These are phyloP conservation scores for Thinopyrum elongatum DNA, from an alignment of 176 grass and related monocot genomes.

Conservation along the genomic window DNA sequence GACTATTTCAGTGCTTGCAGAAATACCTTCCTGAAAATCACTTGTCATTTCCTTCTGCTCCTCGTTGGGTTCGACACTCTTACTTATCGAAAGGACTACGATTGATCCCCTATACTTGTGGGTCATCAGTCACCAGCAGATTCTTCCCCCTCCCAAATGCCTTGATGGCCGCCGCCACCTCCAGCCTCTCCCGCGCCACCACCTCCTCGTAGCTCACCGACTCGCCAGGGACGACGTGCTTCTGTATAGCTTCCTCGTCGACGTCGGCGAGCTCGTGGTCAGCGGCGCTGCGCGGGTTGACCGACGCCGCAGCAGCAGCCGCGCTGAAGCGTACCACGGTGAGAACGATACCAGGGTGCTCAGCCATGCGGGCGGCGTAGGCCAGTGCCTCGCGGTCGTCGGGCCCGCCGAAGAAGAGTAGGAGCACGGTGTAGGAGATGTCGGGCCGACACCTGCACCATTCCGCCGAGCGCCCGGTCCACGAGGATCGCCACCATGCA, in stretches of 20 bases:
- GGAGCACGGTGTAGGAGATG: slow-evolving; percentile 38
- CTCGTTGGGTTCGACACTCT: too few relatives aligned
- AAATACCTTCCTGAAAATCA: too few relatives aligned
- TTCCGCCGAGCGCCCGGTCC: slow-evolving; percentile 51
- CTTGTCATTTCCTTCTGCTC: too few relatives aligned
- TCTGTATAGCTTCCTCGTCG: slow-evolving; percentile 34
- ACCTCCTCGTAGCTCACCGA: slow-evolving; percentile 45
- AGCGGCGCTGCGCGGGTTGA: too few relatives aligned
- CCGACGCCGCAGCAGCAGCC: not conserved
- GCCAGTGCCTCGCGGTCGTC: slow-evolving; percentile 78
- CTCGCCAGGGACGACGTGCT: not conserved
- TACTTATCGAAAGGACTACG: too few relatives aligned
- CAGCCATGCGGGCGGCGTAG: slow-evolving; percentile 46
- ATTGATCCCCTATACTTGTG: too few relatives aligned
- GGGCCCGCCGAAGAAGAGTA: slow-evolving; percentile 76
- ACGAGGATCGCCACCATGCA: too few relatives aligned
- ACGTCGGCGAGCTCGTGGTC: not conserved
- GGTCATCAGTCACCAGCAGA: slow-evolving; percentile 44
- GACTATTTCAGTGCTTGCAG: too few relatives aligned
- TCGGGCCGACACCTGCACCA: slow-evolving; percentile 35
- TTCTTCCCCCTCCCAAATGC: slow-evolving; percentile 23
- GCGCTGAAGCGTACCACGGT: slow-evolving; percentile 36
- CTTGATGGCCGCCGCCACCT: slow-evolving; percentile 30
- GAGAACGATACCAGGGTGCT: slow-evolving; percentile 56
- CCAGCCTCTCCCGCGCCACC: not conserved